Conservation (phyloP, 768 basidiomycete species). For the Dacryopinax primogenitus region DNA sequence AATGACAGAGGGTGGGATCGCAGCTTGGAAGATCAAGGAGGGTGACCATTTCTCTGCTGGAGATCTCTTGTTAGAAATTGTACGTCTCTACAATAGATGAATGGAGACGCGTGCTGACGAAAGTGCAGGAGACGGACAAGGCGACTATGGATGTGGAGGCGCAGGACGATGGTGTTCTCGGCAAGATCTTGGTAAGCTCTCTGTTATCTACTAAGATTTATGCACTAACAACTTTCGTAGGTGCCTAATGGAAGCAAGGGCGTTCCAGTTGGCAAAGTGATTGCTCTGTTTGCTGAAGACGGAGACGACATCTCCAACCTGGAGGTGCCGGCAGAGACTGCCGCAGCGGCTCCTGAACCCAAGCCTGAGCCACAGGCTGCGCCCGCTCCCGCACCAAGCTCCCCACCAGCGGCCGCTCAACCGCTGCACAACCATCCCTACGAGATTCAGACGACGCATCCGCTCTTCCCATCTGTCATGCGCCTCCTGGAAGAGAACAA, state of each 20-base stretch:
- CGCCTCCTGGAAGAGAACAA: slow-evolving; percentile 59
- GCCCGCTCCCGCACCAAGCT: slow-evolving; percentile 20
- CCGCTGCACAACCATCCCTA: slow-evolving; percentile 17
- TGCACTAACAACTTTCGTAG: slow-evolving; percentile 30
- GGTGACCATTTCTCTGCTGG: slow-evolving; percentile 69
- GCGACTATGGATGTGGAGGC: slow-evolving; percentile 98
- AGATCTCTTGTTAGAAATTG: slow-evolving; percentile 82
- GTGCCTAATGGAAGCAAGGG: slow-evolving; percentile 66
- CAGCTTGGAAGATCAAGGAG: slow-evolving; percentile 79
- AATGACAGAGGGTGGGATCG: slow-evolving; percentile 89
- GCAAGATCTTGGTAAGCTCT: slow-evolving; percentile 71
- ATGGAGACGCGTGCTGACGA: slow-evolving; percentile 17
- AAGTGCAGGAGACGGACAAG: slow-evolving; percentile 73
- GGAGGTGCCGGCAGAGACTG: slow-evolving; percentile 39
- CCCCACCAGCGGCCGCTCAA: slow-evolving; percentile 27
- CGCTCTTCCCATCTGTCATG: slow-evolving; percentile 82
- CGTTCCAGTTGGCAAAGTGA: slow-evolving; percentile 73
- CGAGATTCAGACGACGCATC: slow-evolving; percentile 14
- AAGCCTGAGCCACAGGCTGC: slow-evolving; percentile 8
- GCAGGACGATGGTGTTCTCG: slow-evolving; percentile 89
- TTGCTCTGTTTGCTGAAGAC: slow-evolving; percentile 88
- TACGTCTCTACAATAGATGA: slow-evolving; percentile 28
- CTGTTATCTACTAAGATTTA: neutral
- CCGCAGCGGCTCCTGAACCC: slow-evolving; percentile 13
- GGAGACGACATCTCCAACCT: slow-evolving; percentile 89